Base-by-base conservation (phyloP, 352 stramenopile species). In the Phytophthora rubi region DNA sequence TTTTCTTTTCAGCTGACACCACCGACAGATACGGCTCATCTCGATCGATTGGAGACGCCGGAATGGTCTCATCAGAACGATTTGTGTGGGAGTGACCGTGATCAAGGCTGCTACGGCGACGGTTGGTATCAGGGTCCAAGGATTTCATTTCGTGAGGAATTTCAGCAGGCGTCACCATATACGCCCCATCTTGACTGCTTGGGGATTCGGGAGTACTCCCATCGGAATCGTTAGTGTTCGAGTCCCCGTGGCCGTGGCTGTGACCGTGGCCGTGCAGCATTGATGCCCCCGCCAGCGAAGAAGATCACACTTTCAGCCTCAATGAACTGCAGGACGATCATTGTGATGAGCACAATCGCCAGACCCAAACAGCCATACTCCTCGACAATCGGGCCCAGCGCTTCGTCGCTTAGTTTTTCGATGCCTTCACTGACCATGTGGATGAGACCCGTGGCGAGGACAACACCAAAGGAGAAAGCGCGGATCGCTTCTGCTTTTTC, bases 351-450 rank as follows among this genome's bases (percentile, higher is more conserved):
- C 47, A 89, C 77, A 48, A 92, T 55, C 3, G 70, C 75, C 21
- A 85, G 64, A 0, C 77, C 79, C 9, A 88, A 66, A 13, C 63
- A 65, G 28, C 59, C 68, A 64, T 89, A 92, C 8, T 68, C 47
- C n/a, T 87, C 70, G 26, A 80, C 73, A 16, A 89, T 59, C 1
- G 53, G 18, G 6, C 79, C 72, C 12, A 89, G 75, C 16, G 80
- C 85, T 48, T 76, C 72, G 12, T 89, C 62, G 21, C 70, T 79
- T 21, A 92, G 71, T 51, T 73, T 80, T 21, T 84, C 73, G 45
- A 82, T 62, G 28, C 71, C 80, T n/a, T 86, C 79, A 60, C 75
- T 84, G 32, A 89, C 74, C 71, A 89, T 85, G 69, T 92, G 82
- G 48, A 92, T 86, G 21, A 89, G 72, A 18, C 77, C 77, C 28